Evolutionary conservation across 2,329 filamentous ascomycete species (phyloP), one percentile per base, ranked within the genome.

Genomic region (Aspergillus thermomutatus): DNA sequence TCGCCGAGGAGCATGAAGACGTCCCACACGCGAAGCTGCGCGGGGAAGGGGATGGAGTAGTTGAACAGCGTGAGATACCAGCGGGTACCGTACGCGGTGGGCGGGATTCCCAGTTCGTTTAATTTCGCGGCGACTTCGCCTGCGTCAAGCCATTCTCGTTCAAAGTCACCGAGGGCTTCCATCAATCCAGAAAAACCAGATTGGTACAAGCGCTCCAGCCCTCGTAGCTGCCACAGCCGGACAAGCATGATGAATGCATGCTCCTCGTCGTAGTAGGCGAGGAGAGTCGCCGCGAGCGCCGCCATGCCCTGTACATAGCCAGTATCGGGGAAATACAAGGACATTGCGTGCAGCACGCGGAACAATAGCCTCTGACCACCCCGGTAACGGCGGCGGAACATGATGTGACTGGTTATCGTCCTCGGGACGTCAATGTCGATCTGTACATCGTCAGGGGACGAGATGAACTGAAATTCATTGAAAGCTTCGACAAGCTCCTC

Each of bases 241-340:
- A 95, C 92, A 53, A 97, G 79, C 94, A 99, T 97, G 49, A 97
- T 86, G 67, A 99, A 99, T 5, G 91, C 87, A 65, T 87, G 87
- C 73, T 97, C 94, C 74, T 99, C 94, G 63, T 97, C 93, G 73
- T 92, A 99, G 72, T 99, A 99, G 71, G 93, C 96, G 6, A 99
- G 84, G 21, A 99, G 79, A 0, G 94, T 97, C 1, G 93, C 93
- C 1, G 91, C 92, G 41, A 97, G 80, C 23, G 92, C 90, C 17
- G 93, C 94, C 94, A 99, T 99, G 53, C 94, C 94, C 75, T 99
- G 94, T 0, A 97, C 94, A 72, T 99, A 99, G 27, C 94, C 94
- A 5, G 90, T 94, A 25, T 90, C 88, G 0, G 91, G 90, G 62
- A 93, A 93, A 72, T 97, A 95, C 10, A 99, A 83, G 19, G 92